Evolutionary conservation across 345 rosid genomes (phyloP).

Genomic region (Geranium rotundifolium): DNA sequence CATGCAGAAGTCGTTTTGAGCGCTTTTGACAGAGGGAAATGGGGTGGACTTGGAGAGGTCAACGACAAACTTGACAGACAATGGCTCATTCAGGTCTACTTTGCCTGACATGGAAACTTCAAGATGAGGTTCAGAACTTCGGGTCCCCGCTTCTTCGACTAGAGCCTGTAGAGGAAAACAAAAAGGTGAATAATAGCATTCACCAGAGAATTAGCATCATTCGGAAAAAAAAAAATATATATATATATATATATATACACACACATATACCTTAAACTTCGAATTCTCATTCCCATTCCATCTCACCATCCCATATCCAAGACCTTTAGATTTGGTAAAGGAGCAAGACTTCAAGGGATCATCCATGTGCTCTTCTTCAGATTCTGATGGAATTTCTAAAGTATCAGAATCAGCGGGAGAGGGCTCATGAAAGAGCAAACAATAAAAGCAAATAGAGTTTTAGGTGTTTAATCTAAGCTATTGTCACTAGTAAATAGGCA

Average conservation of each 20-base stretch:
- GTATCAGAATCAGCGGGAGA: too few species aligned
- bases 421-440: too few species aligned
- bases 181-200: neutral
- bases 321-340: slow-evolving; percentile 6
- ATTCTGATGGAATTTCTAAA: too few species aligned
- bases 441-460: too few species aligned
- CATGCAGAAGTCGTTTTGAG: too few species aligned
- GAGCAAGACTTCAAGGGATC: slow-evolving; percentile 6
- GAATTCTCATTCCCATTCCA: slow-evolving; percentile 8
- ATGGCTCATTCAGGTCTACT: slow-evolving; percentile 7
- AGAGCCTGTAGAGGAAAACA: slow-evolving; percentile 2
- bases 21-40: too few species aligned
- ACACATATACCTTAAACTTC: slow-evolving; percentile 15
- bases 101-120: neutral
- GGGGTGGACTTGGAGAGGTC: slow-evolving; percentile 14
- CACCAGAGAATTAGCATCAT: too few species aligned
- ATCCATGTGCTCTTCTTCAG: neutral
- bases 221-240: too few species aligned
- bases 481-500: too few species aligned
- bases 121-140: slow-evolving; percentile 4
- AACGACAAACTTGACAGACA: slow-evolving; percentile 13
- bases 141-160: slow-evolving; percentile 4
- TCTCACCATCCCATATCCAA: slow-evolving; percentile 1
- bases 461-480: too few species aligned
- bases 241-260: too few species aligned